Percentiles rank a stretch among this genome's conserved stretches.
Evolutionary conservation across 352 stramenopile genomes (phyloP).

Genomic region (Plasmopara halstedii): DNA sequence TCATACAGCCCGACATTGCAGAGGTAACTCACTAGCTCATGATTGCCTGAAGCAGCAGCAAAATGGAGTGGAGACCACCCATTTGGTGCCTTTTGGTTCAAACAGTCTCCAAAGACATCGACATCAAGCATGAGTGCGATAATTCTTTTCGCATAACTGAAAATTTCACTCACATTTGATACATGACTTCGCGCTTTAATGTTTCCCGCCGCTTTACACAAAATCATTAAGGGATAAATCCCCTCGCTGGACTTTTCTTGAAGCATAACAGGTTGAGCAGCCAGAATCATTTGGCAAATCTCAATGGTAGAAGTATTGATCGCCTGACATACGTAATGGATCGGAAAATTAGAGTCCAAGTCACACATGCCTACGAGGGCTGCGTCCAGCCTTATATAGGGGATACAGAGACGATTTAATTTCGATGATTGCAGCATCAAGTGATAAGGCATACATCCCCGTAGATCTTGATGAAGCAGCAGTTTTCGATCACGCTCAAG

Average conservation of each 20-base stretch:
- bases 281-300: slow-evolving; percentile 42
- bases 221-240: slow-evolving; percentile 37
- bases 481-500: slow-evolving; percentile 35
- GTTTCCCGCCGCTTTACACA: slow-evolving; percentile 30
- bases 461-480: slow-evolving; percentile 44
- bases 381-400: slow-evolving; percentile 24
- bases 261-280: slow-evolving; percentile 25
- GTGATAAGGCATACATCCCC: slow-evolving; percentile 47
- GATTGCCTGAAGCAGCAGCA: slow-evolving; percentile 35
- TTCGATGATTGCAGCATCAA: slow-evolving; percentile 37
- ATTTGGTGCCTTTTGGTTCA: slow-evolving; percentile 26
- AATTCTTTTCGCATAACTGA: slow-evolving; percentile 21
- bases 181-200: background rate
- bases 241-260: slow-evolving; percentile 30
- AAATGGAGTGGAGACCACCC: slow-evolving; percentile 55
- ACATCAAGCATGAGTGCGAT: slow-evolving; percentile 48
- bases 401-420: slow-evolving; percentile 43
- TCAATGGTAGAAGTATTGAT: slow-evolving; percentile 39
- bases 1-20: slow-evolving; percentile 29
- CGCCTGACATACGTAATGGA: slow-evolving; percentile 57
- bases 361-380: slow-evolving; percentile 36
- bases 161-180: slow-evolving; percentile 6
- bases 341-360: slow-evolving; percentile 35
- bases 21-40: slow-evolving; percentile 35
- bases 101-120: slow-evolving; percentile 50